Percentiles rank a stretch among this genome's conserved stretches.
phyloP scores from a whole-genome alignment of 1,284 basidiomycete genomes.

The Naganishia sp. region DNA sequence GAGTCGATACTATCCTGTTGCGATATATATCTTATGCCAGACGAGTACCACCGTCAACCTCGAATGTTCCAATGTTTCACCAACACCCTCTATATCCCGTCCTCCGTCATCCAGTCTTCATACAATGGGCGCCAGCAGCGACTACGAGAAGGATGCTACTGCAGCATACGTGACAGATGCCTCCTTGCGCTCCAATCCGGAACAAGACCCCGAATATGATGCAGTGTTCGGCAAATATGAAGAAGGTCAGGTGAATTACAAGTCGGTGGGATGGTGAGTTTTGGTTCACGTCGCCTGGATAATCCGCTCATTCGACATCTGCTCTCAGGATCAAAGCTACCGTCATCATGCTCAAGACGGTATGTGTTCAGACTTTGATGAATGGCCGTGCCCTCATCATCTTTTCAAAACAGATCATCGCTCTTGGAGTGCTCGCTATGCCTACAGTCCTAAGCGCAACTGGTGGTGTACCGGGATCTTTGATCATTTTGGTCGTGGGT shows the following conservation, averaged over 20 bases:
- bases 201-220: conserved; percentile 36
- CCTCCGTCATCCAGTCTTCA: not conserved
- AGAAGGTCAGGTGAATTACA: conserved; percentile 44
- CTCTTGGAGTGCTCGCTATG: conserved; percentile 42
- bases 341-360: conserved; percentile 43
- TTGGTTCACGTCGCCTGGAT: too few relatives aligned
- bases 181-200: not conserved
- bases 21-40: too few relatives aligned
- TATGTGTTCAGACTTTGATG: conserved; percentile 21
- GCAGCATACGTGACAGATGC: conserved; percentile 24
- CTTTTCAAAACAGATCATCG: conserved; percentile 10
- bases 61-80: not conserved
- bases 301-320: not conserved
- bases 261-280: conserved; percentile 45
- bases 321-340: conserved; percentile 40
- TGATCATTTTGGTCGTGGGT: conserved; percentile 40
- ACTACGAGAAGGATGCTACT: conserved; percentile 29
- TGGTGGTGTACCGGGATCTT: conserved; percentile 40
- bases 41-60: too few relatives aligned
- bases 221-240: conserved; percentile 41
- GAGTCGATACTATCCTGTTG: too few relatives aligned
- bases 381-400: conserved; percentile 1
- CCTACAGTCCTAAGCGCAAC: conserved; percentile 38
- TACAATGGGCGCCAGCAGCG: conserved; percentile 35
- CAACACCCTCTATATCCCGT: not conserved